A percentile compares a stretch with the other conserved stretches of the same genome.
These are phyloP conservation scores for Plasmodium berghei DNA, from an alignment of 169 alveolate species.

Conservation along the genomic window DNA sequence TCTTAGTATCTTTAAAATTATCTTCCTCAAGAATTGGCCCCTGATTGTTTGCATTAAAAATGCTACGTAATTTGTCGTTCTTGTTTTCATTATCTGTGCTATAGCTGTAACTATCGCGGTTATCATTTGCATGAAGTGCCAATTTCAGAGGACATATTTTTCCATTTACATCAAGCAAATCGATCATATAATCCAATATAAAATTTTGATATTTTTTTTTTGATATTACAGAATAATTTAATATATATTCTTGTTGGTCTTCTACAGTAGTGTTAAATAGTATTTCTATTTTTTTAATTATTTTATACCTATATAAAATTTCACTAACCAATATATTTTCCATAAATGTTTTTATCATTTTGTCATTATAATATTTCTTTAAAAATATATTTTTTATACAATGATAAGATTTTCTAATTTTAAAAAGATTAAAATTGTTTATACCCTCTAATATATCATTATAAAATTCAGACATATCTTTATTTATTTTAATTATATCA, in stretches of 20 bases:
- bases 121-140: conserved; percentile 1
- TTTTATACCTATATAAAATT: conserved; percentile 67
- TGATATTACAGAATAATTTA: conserved; percentile 34
- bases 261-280: conserved; percentile 30
- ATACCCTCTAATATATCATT: conserved; percentile 42
- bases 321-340: conserved; percentile 56
- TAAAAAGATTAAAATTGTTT: conserved; percentile 28
- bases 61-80: not conserved
- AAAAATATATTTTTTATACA: conserved; percentile 8
- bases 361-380: conserved; percentile 14
- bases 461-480: conserved; percentile 18
- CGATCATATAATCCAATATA: conserved; percentile 35
- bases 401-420: conserved; percentile 37
- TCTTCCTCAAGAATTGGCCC: not conserved
- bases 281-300: conserved; percentile 39
- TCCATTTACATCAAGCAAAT: conserved; percentile 49
- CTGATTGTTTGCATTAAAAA: not conserved
- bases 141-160: conserved; percentile 5
- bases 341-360: conserved; percentile 12
- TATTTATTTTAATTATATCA: conserved; percentile 10
- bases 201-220: conserved; percentile 18
- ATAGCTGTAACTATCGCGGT: not conserved
- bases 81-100: not conserved
- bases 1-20: not conserved
- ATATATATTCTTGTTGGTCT: not conserved